These are phyloP conservation scores for Phialocephala sp. DNA, from an alignment of 2,329 filamentous ascomycete species.

Conservation along the genomic window DNA sequence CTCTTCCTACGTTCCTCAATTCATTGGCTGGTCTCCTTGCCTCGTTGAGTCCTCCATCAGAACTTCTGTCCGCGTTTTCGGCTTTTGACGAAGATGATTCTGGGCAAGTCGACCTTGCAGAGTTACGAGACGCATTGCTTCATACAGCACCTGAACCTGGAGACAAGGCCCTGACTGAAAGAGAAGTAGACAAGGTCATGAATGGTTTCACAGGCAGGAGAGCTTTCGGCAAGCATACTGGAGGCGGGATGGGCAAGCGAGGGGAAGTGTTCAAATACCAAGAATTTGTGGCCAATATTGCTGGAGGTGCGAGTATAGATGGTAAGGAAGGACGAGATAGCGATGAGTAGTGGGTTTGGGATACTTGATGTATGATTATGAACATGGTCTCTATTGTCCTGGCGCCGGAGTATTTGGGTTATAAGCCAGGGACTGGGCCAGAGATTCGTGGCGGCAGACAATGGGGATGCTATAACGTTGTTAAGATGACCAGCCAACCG, in stretches of 20 bases:
- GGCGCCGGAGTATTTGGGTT: constrained; percentile 1
- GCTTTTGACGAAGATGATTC: constrained; percentile 97
- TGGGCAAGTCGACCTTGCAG: constrained; percentile 84
- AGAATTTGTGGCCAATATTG: constrained; percentile 72
- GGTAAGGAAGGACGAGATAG: constrained; percentile 31
- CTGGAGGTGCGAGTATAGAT: constrained; percentile 38
- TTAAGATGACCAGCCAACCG: not conserved
- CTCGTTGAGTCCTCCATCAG: constrained; percentile 75
- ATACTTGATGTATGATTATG: not conserved
- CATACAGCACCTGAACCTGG: constrained; percentile 81
- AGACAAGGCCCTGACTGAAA: constrained; percentile 64
- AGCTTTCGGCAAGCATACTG: constrained; percentile 72
- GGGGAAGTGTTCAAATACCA: constrained; percentile 93
- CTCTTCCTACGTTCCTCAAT: constrained; percentile 85
- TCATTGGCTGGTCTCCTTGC: constrained; percentile 77
- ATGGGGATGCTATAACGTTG: not conserved
- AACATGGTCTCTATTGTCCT: not conserved
- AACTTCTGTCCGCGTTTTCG: constrained; percentile 87
- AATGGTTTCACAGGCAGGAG: constrained; percentile 83
- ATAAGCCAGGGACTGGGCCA: not conserved
- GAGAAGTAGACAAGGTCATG: constrained; percentile 87
- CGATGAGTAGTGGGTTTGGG: constrained; percentile 22
- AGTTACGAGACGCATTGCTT: constrained; percentile 82
- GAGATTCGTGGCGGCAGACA: not conserved
- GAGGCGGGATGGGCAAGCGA: constrained; percentile 59